Evolutionary conservation across 495 filamentous ascomycete species (phyloP), one percentile per base, ranked within the genome.

Genomic region (Lasiosphaeria hispida): DNA sequence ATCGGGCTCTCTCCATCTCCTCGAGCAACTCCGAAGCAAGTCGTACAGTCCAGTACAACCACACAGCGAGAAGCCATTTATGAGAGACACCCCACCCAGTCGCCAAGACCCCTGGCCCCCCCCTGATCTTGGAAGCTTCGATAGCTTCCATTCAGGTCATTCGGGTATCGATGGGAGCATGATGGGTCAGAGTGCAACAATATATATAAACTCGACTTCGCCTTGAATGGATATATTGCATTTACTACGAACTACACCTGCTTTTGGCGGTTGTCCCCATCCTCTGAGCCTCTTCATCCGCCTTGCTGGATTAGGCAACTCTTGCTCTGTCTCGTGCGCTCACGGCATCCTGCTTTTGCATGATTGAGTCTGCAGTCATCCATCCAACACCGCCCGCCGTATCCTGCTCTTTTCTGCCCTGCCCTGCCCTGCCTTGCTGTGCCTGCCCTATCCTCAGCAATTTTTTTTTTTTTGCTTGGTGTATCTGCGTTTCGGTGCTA

Each of bases 281-380:
- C 7, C 14, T 17, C 11, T 43, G 23, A 30, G 36, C 1, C 11
- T 33, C n/a, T 23, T 14, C 30, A 8, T 57, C 61, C 61, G 57
- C 38, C 37, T 37, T 53, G 17, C 61, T 53, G 41, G n/a, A 60
- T 57, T 54, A 45, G 61, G 61, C 48, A 63, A 57, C 17, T 63
- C 61, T 38, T 36, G 7, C 34, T 8, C 36, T 43, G 15, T 36
- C 42, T 36, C 36, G n/a, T n/a, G 5, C 10, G 14, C 14, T 47
- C 34, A 17, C 33, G 35, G 38, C 49, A n/a, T 47, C 14, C 15
- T 52, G 11, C 19, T 10, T 42, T 35, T 33, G 43, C 43, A 30
- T 45, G 43, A 13, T 23, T 19, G 43, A 45, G 5, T 17, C 30
- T 13, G 17, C 43, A 17, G 17, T 45, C 43, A 13, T 45, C 6